These are phyloP conservation scores for Pilatotrama ljubarskyi DNA, from an alignment of 768 basidiomycete species.

Conservation along the genomic window DNA sequence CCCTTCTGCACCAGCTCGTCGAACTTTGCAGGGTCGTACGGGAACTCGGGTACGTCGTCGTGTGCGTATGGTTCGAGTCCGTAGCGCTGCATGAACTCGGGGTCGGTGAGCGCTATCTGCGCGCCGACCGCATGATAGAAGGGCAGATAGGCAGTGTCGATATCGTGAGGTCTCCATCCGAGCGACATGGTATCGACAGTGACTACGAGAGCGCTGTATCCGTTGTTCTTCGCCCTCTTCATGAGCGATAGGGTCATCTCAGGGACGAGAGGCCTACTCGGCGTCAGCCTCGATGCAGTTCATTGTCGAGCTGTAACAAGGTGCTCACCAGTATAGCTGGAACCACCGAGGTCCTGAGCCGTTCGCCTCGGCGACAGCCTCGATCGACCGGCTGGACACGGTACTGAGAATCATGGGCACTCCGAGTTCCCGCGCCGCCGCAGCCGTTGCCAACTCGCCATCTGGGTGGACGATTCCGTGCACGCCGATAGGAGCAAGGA, in stretches of 20 bases:
- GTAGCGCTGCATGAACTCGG: constrained; percentile 69
- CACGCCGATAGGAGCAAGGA: constrained; percentile 77
- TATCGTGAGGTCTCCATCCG: constrained; percentile 78
- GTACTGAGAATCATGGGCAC: constrained; percentile 78
- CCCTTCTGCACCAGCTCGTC: constrained; percentile 45
- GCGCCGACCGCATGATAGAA: constrained; percentile 64
- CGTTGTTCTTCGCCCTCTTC: constrained; percentile 60
- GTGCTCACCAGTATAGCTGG: constrained; percentile 72
- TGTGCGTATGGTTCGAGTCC: constrained; percentile 45
- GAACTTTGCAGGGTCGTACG: constrained; percentile 54
- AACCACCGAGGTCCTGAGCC: constrained; percentile 73
- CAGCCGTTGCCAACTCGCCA: constrained; percentile 70
- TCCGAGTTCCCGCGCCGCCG: constrained; percentile 59
- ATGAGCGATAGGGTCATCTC: constrained; percentile 67
- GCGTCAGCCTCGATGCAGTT: background rate
- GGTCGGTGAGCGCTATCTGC: constrained; percentile 72
- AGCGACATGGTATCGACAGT: constrained; percentile 74
- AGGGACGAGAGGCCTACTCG: constrained; percentile 57
- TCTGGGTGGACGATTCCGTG: constrained; percentile 73
- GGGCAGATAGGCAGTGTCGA: constrained; percentile 64
- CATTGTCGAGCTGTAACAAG: no score
- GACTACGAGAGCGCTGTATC: constrained; percentile 72
- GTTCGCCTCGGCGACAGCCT: constrained; percentile 74
- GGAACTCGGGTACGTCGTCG: constrained; percentile 48
- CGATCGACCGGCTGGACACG: constrained; percentile 69